Base-by-base conservation (phyloP, 768 basidiomycete species). In the Mycena latifolia region DNA sequence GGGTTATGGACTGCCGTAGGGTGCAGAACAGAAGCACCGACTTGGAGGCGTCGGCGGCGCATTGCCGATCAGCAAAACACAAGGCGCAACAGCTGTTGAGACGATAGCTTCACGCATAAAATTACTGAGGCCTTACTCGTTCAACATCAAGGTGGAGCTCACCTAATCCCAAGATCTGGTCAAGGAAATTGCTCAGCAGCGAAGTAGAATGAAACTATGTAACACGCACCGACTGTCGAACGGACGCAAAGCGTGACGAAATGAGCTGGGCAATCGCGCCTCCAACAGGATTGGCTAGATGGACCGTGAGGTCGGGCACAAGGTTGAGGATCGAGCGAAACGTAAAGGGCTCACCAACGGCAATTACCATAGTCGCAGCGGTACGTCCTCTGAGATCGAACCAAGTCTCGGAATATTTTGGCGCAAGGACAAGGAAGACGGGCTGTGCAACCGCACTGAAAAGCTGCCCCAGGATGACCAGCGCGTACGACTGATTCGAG, bases 341-440 rank as follows among this genome's bases (percentile, higher is more conserved):
- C 24, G 43, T 39, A 35, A 11, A 65, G 22, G 35, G 43, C 48
- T 54, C 43, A 56, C 86, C 79, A 35, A 88, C 83, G 9, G 85
- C 81, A 29, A 86, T 72, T n/a, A 84, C 73, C 85, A 86, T 88
- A 0, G 85, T 95, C 14, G 92, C 91, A 0, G 93, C 94, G 2
- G 91, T 94, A 41, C 93, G 83, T 22, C 89, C 88, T 63, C 85
- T 81, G 46, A 94, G 77, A 64, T 91, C 88, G 72, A 95, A 95
- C 93, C 93, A 95, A 31, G 77, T 86, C 73, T 95, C 91, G 0
- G 93, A 94, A 76, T 91, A 95, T 56, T 86, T 89, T 1, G 94
- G 92, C 10, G 90, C 91, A 15, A 94, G 79, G 25, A 94, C 85
- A 75, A 92, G 92, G 76, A 87, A 94, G 17, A 89, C 78, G 3